Percentiles rank a stretch among this genome's conserved stretches.
phyloP scores from a whole-genome alignment of 2,329 filamentous ascomycete species.

The Rhinocladiella similis region DNA sequence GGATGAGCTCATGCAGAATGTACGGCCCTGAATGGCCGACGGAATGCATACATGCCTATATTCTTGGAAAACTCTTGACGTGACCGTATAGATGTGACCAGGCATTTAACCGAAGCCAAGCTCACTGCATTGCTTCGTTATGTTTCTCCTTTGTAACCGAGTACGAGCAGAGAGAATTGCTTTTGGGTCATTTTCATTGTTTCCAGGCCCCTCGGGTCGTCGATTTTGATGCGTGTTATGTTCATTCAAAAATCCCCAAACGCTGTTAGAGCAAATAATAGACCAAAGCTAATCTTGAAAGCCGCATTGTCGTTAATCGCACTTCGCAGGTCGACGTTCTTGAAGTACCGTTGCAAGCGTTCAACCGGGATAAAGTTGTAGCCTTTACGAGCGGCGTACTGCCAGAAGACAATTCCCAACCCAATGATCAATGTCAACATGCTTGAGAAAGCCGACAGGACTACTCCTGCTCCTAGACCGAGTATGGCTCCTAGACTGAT shows the following conservation, averaged over 20 bases:
- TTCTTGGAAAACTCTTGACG: too few species aligned
- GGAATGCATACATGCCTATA: neutral
- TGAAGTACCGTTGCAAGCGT: slow-evolving; percentile 43
- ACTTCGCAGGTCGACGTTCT: slow-evolving; percentile 40
- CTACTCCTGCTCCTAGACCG: slow-evolving; percentile 44
- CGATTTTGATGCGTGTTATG: neutral
- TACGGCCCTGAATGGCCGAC: neutral
- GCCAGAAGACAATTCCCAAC: slow-evolving; percentile 44
- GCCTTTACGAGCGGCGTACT: slow-evolving; percentile 49
- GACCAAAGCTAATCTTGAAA: slow-evolving; percentile 49
- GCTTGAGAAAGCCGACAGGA: slow-evolving; percentile 46
- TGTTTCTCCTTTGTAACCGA: too few species aligned
- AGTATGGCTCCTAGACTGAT: slow-evolving; percentile 47
- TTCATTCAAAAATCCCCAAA: slow-evolving; percentile 36
- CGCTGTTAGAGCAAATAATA: slow-evolving; percentile 46
- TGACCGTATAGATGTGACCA: too few species aligned
- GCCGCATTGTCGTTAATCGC: slow-evolving; percentile 42
- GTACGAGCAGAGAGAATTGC: too few species aligned
- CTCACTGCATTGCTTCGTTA: too few species aligned
- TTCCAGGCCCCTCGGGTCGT: too few species aligned
- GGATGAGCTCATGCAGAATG: neutral
- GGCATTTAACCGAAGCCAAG: too few species aligned
- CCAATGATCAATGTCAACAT: slow-evolving; percentile 46
- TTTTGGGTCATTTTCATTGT: too few species aligned
- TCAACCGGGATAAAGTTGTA: slow-evolving; percentile 46